Percentiles rank a stretch among this genome's conserved stretches.
Conservation (phyloP, 805 yeast species). For the Wickerhamomyces xylosicus region DNA sequence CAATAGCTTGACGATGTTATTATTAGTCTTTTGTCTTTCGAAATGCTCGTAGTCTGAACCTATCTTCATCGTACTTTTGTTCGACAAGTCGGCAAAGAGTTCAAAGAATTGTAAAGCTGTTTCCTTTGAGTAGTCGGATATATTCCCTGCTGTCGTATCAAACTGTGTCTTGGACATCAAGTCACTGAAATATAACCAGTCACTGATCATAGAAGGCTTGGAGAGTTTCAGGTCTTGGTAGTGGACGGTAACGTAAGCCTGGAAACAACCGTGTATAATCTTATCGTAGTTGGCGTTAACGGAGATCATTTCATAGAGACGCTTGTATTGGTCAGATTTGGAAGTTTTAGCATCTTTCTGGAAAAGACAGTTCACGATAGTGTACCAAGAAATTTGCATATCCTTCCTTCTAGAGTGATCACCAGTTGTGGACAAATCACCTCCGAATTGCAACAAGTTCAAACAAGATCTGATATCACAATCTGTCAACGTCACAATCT, state of each 20-base stretch:
- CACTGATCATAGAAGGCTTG: conserved; percentile 54
- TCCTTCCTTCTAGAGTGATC: conserved; percentile 39
- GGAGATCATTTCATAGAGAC: conserved; percentile 35
- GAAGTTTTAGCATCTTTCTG: conserved; percentile 34
- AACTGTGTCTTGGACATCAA: conserved; percentile 31
- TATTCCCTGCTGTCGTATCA: conserved; percentile 31
- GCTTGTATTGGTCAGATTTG: conserved; percentile 36
- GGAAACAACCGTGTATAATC: conserved; percentile 64
- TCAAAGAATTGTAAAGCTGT: conserved; percentile 55
- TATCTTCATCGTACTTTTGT: conserved; percentile 20
- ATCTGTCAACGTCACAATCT: conserved; percentile 59
- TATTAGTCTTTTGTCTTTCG: conserved; percentile 12
- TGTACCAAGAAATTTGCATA: conserved; percentile 53
- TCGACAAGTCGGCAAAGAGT: conserved; percentile 51
- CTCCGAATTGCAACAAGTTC: conserved; percentile 65
- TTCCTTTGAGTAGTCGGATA: conserved; percentile 43
- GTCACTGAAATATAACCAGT: conserved; percentile 74
- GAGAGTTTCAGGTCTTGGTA: conserved; percentile 53
- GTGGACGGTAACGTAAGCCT: conserved; percentile 47
- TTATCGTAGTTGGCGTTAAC: conserved; percentile 46
- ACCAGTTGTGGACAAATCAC: conserved; percentile 9
- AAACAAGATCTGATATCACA: conserved; percentile 83
- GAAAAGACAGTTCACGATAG: conserved; percentile 53
- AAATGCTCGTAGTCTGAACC: conserved; percentile 20
- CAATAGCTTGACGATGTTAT: conserved; percentile 6